Base-by-base conservation (phyloP, 306 rosid genomes). In the Gastrolobium villosum region DNA sequence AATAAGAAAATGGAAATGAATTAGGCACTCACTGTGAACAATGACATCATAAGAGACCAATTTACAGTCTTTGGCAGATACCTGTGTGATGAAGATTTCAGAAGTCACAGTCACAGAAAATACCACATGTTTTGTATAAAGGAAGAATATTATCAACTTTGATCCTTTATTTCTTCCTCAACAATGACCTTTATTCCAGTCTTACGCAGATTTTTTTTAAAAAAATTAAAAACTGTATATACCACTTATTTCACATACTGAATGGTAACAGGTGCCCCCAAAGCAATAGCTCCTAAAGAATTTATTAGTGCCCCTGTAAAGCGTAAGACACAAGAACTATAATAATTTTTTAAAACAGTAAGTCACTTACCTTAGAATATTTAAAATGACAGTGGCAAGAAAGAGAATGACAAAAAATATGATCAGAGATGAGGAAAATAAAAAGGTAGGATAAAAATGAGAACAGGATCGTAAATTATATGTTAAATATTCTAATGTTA, bases 21-120 rank as follows among this genome's bases (percentile, higher is more conserved):
- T 6, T 34, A 56, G 74, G 41, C 75, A 80, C 91, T 90, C 82
- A 92, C 98, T 0, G 90, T 87, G 84, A 91, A 89, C 82, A 84
- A 74, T 55, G 99, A 95, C 99, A 95, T 92, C 90, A 91, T 77
- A 34, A 92, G 86, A 65, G 96, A 89, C 97, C 94, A 95, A 77
- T 88, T 72, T 70, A 91, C 44, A 39, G 97, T 95, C 91, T 86
- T 91, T 56, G 81, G 74, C 14, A 95, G 77, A 81, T 81, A 85
- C 84, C 98, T 95, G 93, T 63, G 54, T 55, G 68, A 65, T 13
- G 77, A 53, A 86, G 48, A 70, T 35, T 78, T 84, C 54, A 79
- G n/a, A 79, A 70, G 72, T 80, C 53, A 82, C n/a, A 53, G 50
- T 64, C 61, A 80, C 3, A 45, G 32, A 13, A 52, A 56, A 77